Percentiles rank a stretch among this genome's conserved stretches.
Evolutionary conservation across 2,329 filamentous ascomycete species (phyloP).

Genomic region (Fusarium sp.): DNA sequence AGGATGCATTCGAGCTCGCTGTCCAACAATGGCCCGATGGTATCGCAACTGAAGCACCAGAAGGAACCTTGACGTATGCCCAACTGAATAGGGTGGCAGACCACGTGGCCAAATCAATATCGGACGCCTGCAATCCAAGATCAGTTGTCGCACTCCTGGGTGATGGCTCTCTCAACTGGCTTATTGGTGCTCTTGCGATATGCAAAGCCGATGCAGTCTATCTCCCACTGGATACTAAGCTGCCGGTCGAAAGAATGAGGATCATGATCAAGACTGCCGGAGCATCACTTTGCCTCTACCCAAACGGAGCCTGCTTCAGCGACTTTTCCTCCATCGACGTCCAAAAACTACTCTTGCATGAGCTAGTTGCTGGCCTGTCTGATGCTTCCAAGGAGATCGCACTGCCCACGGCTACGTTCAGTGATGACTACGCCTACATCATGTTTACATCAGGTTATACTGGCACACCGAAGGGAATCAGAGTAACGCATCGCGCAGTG

Average conservation of each 20-base stretch:
- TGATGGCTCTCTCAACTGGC: background rate
- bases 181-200: background rate
- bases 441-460: slow-evolving; percentile 1
- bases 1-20: background rate
- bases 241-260: background rate
- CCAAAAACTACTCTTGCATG: background rate
- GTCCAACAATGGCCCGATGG: background rate
- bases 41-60: background rate
- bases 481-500: background rate
- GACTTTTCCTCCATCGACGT: background rate
- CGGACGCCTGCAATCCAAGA: background rate
- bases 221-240: background rate
- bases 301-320: background rate
- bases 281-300: background rate
- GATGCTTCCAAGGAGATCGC: background rate
- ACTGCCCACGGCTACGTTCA: no score
- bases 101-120: background rate
- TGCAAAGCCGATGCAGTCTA: background rate
- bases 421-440: background rate
- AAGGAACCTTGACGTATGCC: background rate
- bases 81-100: background rate
- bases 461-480: background rate
- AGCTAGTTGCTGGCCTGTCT: background rate
- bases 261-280: background rate
- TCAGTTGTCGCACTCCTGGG: background rate